Percentiles rank a stretch among this genome's conserved stretches.
These are phyloP conservation scores for Euphorbia lathyris DNA, from an alignment of 345 rosid species.

Conservation along the genomic window DNA sequence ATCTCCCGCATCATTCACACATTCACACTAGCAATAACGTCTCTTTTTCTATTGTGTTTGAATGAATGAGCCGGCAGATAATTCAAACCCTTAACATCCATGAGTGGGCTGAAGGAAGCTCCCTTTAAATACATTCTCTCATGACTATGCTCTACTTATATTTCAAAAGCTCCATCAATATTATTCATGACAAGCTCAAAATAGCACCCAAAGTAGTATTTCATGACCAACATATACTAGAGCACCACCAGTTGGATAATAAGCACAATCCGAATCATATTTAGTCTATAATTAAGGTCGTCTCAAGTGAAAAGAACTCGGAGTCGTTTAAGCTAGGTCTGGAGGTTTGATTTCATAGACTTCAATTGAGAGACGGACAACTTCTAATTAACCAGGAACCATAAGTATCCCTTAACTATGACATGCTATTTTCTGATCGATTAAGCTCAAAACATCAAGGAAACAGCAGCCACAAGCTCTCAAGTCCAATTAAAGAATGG, in stretches of 20 bases:
- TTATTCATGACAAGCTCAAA: no score
- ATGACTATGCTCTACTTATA: not conserved
- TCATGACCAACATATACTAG: no score
- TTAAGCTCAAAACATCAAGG: not conserved
- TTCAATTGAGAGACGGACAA: not conserved
- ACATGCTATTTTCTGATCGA: not conserved
- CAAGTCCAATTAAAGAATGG: not conserved
- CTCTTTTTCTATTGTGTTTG: slow-evolving; percentile 32
- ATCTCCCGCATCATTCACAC: slow-evolving; percentile 36
- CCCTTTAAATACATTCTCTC: slow-evolving; percentile 20
- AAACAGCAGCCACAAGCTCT: not conserved
- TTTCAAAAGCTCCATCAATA: not conserved
- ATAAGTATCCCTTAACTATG: not conserved
- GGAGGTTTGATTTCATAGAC: no score
- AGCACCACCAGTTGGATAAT: no score
- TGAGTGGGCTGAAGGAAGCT: slow-evolving; percentile 56
- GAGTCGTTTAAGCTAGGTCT: not conserved
- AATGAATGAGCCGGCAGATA: slow-evolving; percentile 56
- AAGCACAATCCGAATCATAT: no score
- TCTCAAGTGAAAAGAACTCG: not conserved
- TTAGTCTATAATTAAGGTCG: no score
- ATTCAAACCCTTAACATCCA: slow-evolving; percentile 31
- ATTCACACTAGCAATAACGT: slow-evolving; percentile 17
- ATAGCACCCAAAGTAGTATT: no score
- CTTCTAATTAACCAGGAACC: not conserved